Conservation (phyloP, 2,329 filamentous ascomycete genomes). For the Neonectria ditissima region DNA sequence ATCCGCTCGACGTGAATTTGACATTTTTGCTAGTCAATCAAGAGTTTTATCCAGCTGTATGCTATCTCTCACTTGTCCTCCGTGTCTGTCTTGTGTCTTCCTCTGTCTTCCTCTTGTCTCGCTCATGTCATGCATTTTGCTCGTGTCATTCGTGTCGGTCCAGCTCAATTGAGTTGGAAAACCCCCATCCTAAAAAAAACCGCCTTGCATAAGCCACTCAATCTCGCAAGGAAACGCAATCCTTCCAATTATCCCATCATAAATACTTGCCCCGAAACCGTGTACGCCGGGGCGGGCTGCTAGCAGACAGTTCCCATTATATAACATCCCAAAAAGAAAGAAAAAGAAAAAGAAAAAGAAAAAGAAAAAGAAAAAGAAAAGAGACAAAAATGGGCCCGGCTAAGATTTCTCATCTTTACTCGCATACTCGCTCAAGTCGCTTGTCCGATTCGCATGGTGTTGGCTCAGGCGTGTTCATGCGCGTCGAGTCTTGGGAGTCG, state of each 20-base stretch:
- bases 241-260: conserved; percentile 5
- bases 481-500: conserved; percentile 45
- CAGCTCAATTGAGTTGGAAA: conserved; percentile 1
- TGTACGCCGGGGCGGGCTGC: neutral
- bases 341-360: neutral
- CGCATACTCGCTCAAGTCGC: conserved; percentile 36
- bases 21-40: neutral
- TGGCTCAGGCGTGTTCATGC: conserved; percentile 47
- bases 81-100: too few relatives aligned
- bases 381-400: neutral
- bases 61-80: neutral
- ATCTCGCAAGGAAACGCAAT: conserved; percentile 9
- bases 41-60: neutral
- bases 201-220: neutral
- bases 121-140: conserved; percentile 6
- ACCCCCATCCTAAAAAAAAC: neutral
- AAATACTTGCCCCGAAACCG: neutral
- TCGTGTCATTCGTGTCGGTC: neutral
- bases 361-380: neutral
- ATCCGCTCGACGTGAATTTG: neutral
- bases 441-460: conserved; percentile 48
- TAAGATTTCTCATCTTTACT: conserved; percentile 6
- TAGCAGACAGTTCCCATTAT: neutral
- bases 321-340: neutral
- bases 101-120: neutral